Evolutionary conservation across 345 rosid genomes (phyloP).

Genomic region (Sonneratia caseolaris): DNA sequence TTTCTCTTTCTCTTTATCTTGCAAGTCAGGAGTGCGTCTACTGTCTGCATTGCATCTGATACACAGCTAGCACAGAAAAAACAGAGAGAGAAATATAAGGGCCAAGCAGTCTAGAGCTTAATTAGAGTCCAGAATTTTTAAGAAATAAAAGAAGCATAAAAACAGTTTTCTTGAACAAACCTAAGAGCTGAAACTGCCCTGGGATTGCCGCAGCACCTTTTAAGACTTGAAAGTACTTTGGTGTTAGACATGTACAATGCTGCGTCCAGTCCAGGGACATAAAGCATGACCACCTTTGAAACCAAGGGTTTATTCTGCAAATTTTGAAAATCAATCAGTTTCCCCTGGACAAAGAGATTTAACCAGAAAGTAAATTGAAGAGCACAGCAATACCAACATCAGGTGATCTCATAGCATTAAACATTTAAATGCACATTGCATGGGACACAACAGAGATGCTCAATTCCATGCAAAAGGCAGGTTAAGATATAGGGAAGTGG

Average conservation of each 20-base stretch:
- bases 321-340: slow-evolving; percentile 10
- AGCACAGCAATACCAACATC: neutral
- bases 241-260: slow-evolving; percentile 67
- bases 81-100: slow-evolving; percentile 18
- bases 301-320: slow-evolving; percentile 89
- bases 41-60: slow-evolving; percentile 69
- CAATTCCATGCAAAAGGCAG: neutral
- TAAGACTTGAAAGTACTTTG: slow-evolving; percentile 53
- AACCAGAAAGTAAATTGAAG: neutral
- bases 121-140: neutral
- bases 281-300: slow-evolving; percentile 82
- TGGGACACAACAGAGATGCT: neutral
- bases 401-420: neutral
- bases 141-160: neutral
- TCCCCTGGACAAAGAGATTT: neutral
- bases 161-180: slow-evolving; percentile 33
- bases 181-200: slow-evolving; percentile 68
- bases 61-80: slow-evolving; percentile 51
- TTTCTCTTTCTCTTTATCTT: slow-evolving; percentile 64
- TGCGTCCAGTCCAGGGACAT: slow-evolving; percentile 91
- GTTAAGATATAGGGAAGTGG: neutral
- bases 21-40: slow-evolving; percentile 79
- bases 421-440: neutral
- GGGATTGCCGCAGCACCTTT: slow-evolving; percentile 67
- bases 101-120: slow-evolving; percentile 1